Base-by-base conservation (phyloP, 306 rosid genomes). In the Potentilla sterilis region DNA sequence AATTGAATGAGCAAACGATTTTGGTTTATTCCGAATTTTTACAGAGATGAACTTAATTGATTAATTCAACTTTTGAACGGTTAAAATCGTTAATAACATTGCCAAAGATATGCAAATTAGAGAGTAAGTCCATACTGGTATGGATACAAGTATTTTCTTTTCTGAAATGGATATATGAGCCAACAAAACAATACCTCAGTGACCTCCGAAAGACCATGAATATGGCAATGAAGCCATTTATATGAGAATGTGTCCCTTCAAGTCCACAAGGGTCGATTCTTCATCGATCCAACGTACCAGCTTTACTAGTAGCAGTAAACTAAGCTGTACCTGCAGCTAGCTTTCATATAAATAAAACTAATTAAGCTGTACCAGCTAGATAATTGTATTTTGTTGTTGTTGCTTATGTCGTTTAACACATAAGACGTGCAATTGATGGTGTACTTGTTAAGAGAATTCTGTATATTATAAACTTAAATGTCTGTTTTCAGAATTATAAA, bases 181-280 rank as follows among this genome's bases (percentile, higher is more conserved):
- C 41, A 57, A 35, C 62, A 37, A 37, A 37, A 37, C 40, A 37
- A 37, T 37, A 2, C 40, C n/a, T n/a, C n/a, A n/a, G n/a, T n/a
- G n/a, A n/a, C n/a, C n/a, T n/a, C n/a, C n/a, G n/a, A n/a, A n/a
- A n/a, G n/a, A n/a, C n/a, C n/a, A n/a, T n/a, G n/a, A n/a, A 28
- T 28, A 16, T 49, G 55, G 21, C 21, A 49, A 9, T n/a, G 61
- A n/a, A 54, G 61, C 61, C 32, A n/a, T n/a, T n/a, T 54, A 37
- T 37, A 21, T 12, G 32, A 48, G 14, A 22, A 57, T 57, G 66
- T 24, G 79, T 28, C 84, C 77, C 82, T 76, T 80, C 7, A 67
- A 67, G 76, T 38, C 47, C 64, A 2, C 4, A 78, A 71, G 68
- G 65, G 65, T 24, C 65, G 4, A 2, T 4, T 70, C 38, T 68